Conservation (phyloP, 352 stramenopile species). For the Globisporangium apiculatum region DNA sequence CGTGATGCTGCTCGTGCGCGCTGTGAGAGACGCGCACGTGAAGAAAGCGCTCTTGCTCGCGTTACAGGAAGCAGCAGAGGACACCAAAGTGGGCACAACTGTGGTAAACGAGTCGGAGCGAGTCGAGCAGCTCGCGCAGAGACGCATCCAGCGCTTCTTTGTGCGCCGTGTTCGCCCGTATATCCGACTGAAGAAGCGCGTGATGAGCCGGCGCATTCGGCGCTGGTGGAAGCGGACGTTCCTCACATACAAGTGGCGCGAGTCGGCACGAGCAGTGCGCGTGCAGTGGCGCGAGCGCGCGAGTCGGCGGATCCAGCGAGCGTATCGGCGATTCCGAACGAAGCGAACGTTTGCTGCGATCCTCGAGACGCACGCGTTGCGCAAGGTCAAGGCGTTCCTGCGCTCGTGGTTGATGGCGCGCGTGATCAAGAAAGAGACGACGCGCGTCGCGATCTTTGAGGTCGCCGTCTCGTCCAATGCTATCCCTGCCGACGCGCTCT, state of each 20-base stretch:
- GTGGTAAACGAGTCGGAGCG: neutral
- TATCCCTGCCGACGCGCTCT: constrained; percentile 1
- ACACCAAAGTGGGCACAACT: constrained; percentile 13
- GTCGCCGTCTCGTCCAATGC: constrained; percentile 8
- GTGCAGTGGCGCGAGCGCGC: constrained; percentile 16
- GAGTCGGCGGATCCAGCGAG: constrained; percentile 36
- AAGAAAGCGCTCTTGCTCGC: constrained; percentile 34
- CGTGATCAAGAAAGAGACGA: constrained; percentile 32
- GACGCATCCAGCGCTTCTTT: constrained; percentile 48
- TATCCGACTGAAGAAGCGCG: constrained; percentile 29
- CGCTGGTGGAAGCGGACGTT: constrained; percentile 36
- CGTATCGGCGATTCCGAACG: constrained; percentile 22
- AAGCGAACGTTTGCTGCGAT: constrained; percentile 21
- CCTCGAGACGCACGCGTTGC: constrained; percentile 30
- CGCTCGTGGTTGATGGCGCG: constrained; percentile 41
- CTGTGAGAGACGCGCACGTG: constrained; percentile 20
- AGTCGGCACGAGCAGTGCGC: constrained; percentile 7
- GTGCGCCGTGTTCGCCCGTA: constrained; percentile 32
- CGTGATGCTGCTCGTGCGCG: constrained; percentile 25
- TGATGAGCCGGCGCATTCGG: constrained; percentile 39
- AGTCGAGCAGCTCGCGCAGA: constrained; percentile 16
- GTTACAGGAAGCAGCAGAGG: constrained; percentile 33
- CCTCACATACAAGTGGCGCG: constrained; percentile 21
- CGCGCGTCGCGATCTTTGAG: constrained; percentile 21
- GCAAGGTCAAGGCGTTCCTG: constrained; percentile 23